Conservation (phyloP, 176 grass and related monocot species). For the Avena eriantha region DNA sequence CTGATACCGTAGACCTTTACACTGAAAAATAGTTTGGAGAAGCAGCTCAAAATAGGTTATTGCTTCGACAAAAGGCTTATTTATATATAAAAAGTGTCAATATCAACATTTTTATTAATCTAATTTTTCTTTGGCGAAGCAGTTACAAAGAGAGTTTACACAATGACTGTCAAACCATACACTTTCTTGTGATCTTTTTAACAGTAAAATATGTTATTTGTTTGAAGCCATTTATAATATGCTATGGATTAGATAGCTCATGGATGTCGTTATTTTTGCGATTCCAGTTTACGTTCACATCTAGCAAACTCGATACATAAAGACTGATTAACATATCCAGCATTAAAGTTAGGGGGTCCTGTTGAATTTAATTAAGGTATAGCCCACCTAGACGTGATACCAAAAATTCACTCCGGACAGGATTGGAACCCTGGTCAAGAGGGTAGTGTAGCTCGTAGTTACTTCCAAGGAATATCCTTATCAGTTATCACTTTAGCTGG, state of each 20-base stretch:
- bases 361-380: no score
- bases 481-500: not conserved
- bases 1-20: not conserved
- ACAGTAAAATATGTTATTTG: slow-evolving; percentile 2
- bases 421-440: not conserved
- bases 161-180: not conserved
- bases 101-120: no score
- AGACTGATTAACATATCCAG: no score
- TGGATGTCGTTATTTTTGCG: not conserved
- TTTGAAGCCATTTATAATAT: not conserved
- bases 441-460: no score
- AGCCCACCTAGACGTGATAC: no score
- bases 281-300: not conserved
- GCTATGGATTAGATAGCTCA: not conserved
- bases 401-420: not conserved
- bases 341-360: no score
- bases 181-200: not conserved
- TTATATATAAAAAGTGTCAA: no score
- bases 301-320: not conserved
- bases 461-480: no score
- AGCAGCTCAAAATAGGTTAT: not conserved
- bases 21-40: not conserved
- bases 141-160: not conserved
- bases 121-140: not conserved
- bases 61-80: not conserved